A percentile compares a stretch with the other conserved stretches of the same genome.
Evolutionary conservation across 352 stramenopile species (phyloP).

Genomic region (Pythium chondricola): DNA sequence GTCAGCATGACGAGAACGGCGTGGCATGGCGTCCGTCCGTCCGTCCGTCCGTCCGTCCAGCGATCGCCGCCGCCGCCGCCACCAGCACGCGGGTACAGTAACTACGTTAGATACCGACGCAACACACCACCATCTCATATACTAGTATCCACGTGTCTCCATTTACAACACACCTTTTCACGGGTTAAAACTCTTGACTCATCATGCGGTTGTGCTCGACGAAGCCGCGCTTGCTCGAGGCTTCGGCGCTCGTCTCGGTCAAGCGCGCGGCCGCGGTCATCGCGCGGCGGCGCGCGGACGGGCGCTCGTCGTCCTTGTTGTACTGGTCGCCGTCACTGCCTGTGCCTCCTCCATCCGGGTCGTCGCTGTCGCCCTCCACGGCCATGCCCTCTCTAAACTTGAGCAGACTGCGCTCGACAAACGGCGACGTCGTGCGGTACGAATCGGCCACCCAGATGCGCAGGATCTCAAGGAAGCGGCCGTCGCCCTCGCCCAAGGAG

Average conservation of each 20-base stretch:
- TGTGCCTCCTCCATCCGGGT: constrained; percentile 19
- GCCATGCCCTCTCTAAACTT: constrained; percentile 71
- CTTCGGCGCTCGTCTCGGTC: constrained; percentile 15
- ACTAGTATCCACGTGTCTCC: no score
- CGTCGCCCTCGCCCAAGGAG: constrained; percentile 56
- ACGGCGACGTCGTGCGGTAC: constrained; percentile 81
- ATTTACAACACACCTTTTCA: no score
- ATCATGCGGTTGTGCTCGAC: constrained; percentile 42
- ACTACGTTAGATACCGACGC: no score
- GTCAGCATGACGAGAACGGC: no score
- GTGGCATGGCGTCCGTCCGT: no score
- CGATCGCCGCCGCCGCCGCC: no score
- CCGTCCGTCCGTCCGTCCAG: no score
- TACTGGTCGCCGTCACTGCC: constrained; percentile 12
- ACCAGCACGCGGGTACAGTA: no score
- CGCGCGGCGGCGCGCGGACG: constrained; percentile 12
- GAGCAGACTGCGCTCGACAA: constrained; percentile 77
- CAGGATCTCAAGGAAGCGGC: constrained; percentile 69
- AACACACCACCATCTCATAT: no score
- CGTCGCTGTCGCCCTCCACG: constrained; percentile 36
- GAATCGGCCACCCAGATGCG: constrained; percentile 83
- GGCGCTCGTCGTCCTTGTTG: constrained; percentile 5
- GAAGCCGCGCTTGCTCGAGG: constrained; percentile 43
- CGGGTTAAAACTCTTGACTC: constrained; percentile 59
- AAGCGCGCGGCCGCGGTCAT: constrained; percentile 12